A percentile compares a stretch with the other conserved stretches of the same genome.
Evolutionary conservation across 441 rosid genomes (phyloP).

Genomic region (Jatropha multifida): DNA sequence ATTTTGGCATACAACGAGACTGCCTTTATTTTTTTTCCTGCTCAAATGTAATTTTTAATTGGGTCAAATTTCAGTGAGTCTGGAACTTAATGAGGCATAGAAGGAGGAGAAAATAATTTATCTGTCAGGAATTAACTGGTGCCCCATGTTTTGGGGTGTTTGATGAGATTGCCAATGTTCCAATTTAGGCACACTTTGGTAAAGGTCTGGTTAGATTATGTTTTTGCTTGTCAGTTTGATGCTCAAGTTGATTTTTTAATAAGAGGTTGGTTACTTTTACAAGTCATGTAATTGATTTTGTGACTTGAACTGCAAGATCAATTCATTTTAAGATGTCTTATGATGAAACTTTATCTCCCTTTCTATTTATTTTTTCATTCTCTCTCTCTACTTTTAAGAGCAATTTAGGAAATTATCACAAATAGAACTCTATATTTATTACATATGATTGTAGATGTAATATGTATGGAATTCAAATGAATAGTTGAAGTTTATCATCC

Average conservation of each 20-base stretch:
- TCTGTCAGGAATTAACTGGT: not conserved
- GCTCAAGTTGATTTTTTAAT: not conserved
- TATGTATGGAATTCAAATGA: no score
- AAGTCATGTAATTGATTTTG: not conserved
- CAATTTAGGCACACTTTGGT: not conserved
- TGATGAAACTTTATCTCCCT: not conserved
- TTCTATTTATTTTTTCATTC: no score
- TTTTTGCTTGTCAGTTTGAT: not conserved
- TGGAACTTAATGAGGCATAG: constrained; percentile 17
- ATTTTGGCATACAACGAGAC: constrained; percentile 14
- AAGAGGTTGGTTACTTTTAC: not conserved
- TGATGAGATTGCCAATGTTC: not conserved
- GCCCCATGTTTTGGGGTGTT: constrained; percentile 8
- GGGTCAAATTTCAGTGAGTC: not conserved
- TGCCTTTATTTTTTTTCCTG: constrained; percentile 14
- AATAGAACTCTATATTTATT: no score
- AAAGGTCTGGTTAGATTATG: not conserved
- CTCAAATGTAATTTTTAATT: constrained; percentile 11
- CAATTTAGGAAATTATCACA: no score
- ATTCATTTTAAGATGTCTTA: not conserved
- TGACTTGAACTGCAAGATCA: not conserved
- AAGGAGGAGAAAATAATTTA: constrained; percentile 21
- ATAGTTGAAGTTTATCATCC: no score
- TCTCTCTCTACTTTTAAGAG: no score
- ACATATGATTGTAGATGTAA: no score